phyloP scores from a whole-genome alignment of 1,139 yeast species.

The Sugiyamaella japonica region DNA sequence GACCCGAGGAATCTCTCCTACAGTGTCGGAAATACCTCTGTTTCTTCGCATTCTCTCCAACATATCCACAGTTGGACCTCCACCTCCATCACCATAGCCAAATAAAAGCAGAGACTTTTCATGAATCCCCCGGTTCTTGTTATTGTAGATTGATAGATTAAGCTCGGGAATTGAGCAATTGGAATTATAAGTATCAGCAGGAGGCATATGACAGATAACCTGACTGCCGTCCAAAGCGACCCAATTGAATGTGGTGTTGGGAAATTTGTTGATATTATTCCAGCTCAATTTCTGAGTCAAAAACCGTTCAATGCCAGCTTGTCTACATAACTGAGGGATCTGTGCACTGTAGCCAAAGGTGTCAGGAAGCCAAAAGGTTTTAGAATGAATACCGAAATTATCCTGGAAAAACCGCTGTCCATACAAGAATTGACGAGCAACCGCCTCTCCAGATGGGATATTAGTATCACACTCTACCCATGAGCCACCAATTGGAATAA shows the following conservation, averaged over 20 bases:
- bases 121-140: slow-evolving; percentile 76
- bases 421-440: slow-evolving; percentile 79
- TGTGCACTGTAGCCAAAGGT: slow-evolving; percentile 95
- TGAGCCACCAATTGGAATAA: slow-evolving; percentile 89
- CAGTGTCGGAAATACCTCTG: slow-evolving; percentile 79
- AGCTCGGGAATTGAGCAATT: slow-evolving; percentile 90
- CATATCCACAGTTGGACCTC: slow-evolving; percentile 95
- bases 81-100: slow-evolving; percentile 98
- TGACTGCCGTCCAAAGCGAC: slow-evolving; percentile 90
- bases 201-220: slow-evolving; percentile 94
- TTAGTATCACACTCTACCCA: slow-evolving; percentile 98
- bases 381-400: slow-evolving; percentile 63
- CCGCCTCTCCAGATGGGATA: slow-evolving; percentile 87
- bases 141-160: slow-evolving; percentile 70
- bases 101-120: slow-evolving; percentile 72
- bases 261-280: slow-evolving; percentile 91
- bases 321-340: slow-evolving; percentile 85
- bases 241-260: slow-evolving; percentile 93
- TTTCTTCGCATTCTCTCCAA: slow-evolving; percentile 86
- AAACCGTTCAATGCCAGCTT: slow-evolving; percentile 77
- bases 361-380: slow-evolving; percentile 91
- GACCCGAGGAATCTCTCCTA: slow-evolving; percentile 76
- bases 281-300: slow-evolving; percentile 91
- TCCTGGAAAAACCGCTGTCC: slow-evolving; percentile 86
- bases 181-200: slow-evolving; percentile 95